A percentile compares a stretch with the other conserved stretches of the same genome.
These are phyloP conservation scores for Polytrichum commune DNA, from an alignment of 225 moss, liverwort and hornwort genomes.

Conservation along the genomic window DNA sequence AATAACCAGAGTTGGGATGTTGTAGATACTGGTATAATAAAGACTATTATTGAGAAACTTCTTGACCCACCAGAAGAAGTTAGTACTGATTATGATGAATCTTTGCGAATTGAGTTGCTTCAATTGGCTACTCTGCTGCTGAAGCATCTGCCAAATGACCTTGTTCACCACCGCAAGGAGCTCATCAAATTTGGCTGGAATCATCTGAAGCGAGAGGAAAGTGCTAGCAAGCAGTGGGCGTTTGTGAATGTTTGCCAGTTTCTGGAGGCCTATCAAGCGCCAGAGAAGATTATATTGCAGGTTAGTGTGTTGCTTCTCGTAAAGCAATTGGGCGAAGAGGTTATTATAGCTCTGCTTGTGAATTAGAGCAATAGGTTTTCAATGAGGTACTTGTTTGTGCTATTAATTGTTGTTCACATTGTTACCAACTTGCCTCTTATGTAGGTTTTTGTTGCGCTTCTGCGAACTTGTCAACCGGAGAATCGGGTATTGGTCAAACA, in stretches of 20 bases:
- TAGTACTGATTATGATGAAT: constrained; percentile 98
- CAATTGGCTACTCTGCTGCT: constrained; percentile 91
- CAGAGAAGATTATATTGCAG: constrained; percentile 99
- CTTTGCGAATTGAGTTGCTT: constrained; percentile 93
- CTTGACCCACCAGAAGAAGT: constrained; percentile 97
- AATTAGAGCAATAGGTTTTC: background rate
- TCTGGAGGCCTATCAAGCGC: constrained; percentile 98
- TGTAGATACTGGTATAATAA: constrained; percentile 82
- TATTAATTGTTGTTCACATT: background rate
- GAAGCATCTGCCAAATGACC: constrained; percentile 90
- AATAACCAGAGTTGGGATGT: constrained; percentile 98
- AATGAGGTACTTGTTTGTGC: constrained; percentile 1
- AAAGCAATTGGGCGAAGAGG: background rate
- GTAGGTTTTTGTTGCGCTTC: constrained; percentile 97
- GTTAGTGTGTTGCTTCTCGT: constrained; percentile 24
- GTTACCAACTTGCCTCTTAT: constrained; percentile 15
- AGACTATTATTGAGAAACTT: constrained; percentile 95
- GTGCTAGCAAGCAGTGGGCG: constrained; percentile 99
- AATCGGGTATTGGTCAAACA: constrained; percentile 98
- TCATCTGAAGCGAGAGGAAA: constrained; percentile 98
- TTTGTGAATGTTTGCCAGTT: constrained; percentile 99
- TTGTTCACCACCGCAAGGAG: constrained; percentile 99
- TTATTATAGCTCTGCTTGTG: no score
- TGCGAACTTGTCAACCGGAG: constrained; percentile 98
- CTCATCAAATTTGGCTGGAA: constrained; percentile 99